Conservation (phyloP, 2,329 filamentous ascomycete species). For the Coniochaeta sp. region DNA sequence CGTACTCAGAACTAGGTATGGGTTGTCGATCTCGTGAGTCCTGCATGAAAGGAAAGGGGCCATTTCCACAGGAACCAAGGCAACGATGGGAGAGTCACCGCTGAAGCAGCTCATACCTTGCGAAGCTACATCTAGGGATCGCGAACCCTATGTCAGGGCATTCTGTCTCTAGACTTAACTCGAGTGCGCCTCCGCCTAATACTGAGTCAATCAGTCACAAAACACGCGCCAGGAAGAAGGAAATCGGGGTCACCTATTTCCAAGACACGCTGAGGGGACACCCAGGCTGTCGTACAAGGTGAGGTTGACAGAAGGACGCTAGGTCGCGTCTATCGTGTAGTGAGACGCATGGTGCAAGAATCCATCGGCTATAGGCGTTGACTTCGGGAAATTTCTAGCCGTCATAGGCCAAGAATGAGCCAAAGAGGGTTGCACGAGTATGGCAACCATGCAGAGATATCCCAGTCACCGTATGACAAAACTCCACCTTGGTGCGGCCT, state of each 20-base stretch:
- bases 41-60: neutral
- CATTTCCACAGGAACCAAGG: neutral
- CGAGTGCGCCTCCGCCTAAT: neutral
- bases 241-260: neutral
- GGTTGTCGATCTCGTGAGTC: neutral
- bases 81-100: neutral
- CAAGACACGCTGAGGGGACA: neutral
- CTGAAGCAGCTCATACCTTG: neutral
- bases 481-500: neutral
- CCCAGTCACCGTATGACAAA: neutral
- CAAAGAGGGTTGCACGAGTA: conserved; percentile 19
- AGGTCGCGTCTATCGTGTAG: conserved; percentile 11
- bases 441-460: conserved; percentile 20
- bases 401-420: conserved; percentile 20
- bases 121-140: neutral
- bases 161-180: no score
- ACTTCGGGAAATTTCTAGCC: conserved; percentile 22
- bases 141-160: no score
- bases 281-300: conserved; percentile 16
- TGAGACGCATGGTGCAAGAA: conserved; percentile 14
- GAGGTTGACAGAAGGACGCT: conserved; percentile 21
- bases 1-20: neutral
- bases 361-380: conserved; percentile 25
- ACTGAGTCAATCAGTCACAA: neutral
- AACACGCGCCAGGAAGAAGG: neutral